Evolutionary conservation across 192 early-diverging fungal genomes (phyloP).

Genomic region (Coemansia sp.): DNA sequence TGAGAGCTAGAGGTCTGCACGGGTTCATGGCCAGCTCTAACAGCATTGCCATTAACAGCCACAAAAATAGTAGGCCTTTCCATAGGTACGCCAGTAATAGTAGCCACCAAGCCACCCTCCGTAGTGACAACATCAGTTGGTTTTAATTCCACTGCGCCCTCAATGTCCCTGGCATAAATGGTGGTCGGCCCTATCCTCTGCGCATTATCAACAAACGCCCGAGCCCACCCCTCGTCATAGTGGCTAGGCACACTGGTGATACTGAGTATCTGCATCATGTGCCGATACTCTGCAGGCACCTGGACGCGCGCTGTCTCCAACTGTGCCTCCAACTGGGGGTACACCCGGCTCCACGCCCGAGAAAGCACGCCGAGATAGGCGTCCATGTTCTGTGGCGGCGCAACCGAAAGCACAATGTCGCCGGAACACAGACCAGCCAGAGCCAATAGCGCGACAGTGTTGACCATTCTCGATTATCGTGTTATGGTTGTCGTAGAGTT

Average conservation of each 20-base stretch:
- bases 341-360: slow-evolving; percentile 32
- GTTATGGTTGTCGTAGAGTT: too few relatives aligned
- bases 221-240: slow-evolving; percentile 31
- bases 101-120: slow-evolving; percentile 22
- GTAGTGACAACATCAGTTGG: slow-evolving; percentile 24
- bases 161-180: slow-evolving; percentile 24
- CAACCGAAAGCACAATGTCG: slow-evolving; percentile 45
- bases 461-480: too few relatives aligned
- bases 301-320: slow-evolving; percentile 20
- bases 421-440: slow-evolving; percentile 12
- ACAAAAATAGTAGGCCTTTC: slow-evolving; percentile 37
- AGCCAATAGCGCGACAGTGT: neutral
- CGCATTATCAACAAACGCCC: slow-evolving; percentile 23
- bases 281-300: slow-evolving; percentile 41
- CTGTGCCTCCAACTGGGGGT: slow-evolving; percentile 25
- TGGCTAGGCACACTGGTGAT: slow-evolving; percentile 24
- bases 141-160: slow-evolving; percentile 19
- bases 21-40: neutral
- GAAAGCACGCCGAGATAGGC: slow-evolving; percentile 37
- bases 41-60: slow-evolving; percentile 38
- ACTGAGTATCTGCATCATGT: slow-evolving; percentile 25
- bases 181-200: slow-evolving; percentile 38
- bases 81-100: slow-evolving; percentile 5
- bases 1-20: neutral
- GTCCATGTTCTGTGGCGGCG: slow-evolving; percentile 19